Conservation (phyloP, 495 filamentous ascomycete genomes). For the Hamigera avellanea region DNA sequence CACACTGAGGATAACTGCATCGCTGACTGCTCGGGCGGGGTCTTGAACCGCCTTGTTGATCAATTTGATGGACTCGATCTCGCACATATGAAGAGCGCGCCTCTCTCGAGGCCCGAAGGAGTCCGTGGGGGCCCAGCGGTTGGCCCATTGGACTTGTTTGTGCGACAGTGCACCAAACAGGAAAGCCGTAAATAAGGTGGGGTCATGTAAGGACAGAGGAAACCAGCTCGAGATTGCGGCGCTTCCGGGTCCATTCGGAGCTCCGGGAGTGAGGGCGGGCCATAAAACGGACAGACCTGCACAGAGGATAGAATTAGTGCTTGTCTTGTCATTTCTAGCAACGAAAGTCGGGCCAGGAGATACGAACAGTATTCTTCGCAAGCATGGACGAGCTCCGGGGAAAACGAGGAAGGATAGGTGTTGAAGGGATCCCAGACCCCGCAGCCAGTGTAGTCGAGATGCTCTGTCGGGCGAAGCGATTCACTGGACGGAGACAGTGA, state of each 20-base stretch:
- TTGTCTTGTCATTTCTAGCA: neutral
- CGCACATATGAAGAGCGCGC: slow-evolving; percentile 17
- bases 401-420: slow-evolving; percentile 14
- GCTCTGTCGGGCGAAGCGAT: slow-evolving; percentile 1
- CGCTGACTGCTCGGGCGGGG: slow-evolving; percentile 18
- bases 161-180: slow-evolving; percentile 30
- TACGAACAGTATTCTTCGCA: slow-evolving; percentile 17
- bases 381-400: slow-evolving; percentile 13
- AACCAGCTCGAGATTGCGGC: slow-evolving; percentile 18
- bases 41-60: slow-evolving; percentile 24
- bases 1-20: slow-evolving; percentile 28
- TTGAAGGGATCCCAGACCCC: slow-evolving; percentile 21
- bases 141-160: slow-evolving; percentile 25
- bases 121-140: slow-evolving; percentile 11
- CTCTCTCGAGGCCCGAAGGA: slow-evolving; percentile 15
- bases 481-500: no score
- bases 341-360: no score
- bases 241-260: slow-evolving; percentile 1
- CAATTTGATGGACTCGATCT: slow-evolving; percentile 26
- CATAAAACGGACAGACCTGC: slow-evolving; percentile 20
- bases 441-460: slow-evolving; percentile 6
- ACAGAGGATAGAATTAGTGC: neutral
- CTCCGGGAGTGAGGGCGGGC: slow-evolving; percentile 22
- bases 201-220: slow-evolving; percentile 21
- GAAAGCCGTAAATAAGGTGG: slow-evolving; percentile 26